These are phyloP conservation scores for Seminavis robusta DNA, from an alignment of 108 stramenopile genomes.

Conservation along the genomic window DNA sequence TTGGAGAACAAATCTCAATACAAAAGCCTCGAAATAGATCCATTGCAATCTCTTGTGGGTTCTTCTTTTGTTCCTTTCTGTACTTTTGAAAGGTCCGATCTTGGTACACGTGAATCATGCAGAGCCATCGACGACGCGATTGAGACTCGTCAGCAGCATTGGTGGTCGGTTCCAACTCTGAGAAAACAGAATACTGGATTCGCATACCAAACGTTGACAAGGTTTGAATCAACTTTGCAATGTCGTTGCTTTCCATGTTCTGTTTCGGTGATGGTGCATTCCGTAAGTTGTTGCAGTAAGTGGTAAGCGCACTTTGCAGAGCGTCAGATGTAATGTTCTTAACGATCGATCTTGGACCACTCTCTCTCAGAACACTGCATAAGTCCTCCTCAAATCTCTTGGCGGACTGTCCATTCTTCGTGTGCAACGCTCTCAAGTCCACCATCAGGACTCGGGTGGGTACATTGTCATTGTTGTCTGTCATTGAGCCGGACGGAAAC, in stretches of 20 bases:
- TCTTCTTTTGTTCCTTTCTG: conserved; percentile 18
- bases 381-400: no score
- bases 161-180: conserved; percentile 9
- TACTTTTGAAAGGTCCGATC: conserved; percentile 65
- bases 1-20: conserved; percentile 38
- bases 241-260: conserved; percentile 16
- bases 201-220: conserved; percentile 38
- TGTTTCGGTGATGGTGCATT: no score
- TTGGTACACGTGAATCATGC: conserved; percentile 58
- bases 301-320: no score
- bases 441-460: no score
- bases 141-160: not conserved
- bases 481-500: conserved; percentile 8
- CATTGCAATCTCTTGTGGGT: conserved; percentile 34
- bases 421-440: no score
- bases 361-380: no score
- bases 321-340: no score
- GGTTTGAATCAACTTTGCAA: conserved; percentile 47
- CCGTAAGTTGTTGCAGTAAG: no score
- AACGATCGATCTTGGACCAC: no score
- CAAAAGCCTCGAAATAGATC: conserved; percentile 79
- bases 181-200: conserved; percentile 44
- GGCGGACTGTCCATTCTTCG: no score
- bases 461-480: no score
- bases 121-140: conserved; percentile 33